Conservation (phyloP, 1,284 basidiomycete genomes). For the Ustilago tritici region DNA sequence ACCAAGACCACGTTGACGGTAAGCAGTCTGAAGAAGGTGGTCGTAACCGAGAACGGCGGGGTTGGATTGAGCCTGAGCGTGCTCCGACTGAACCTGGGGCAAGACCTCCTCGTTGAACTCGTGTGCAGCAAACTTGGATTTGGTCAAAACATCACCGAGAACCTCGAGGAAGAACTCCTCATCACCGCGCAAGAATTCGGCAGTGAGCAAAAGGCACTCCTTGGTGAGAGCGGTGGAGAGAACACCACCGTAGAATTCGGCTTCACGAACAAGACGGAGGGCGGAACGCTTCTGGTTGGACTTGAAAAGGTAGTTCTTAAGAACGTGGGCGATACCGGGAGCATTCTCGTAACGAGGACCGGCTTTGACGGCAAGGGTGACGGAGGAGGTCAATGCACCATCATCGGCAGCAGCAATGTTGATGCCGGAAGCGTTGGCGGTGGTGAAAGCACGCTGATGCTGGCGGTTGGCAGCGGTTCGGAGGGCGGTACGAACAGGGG, state of each 20-base stretch:
- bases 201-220: slow-evolving; percentile 91
- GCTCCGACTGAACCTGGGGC: slow-evolving; percentile 61
- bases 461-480: slow-evolving; percentile 30
- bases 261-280: slow-evolving; percentile 89
- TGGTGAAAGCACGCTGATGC: slow-evolving; percentile 51
- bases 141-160: slow-evolving; percentile 64
- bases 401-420: slow-evolving; percentile 57
- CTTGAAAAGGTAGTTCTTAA: slow-evolving; percentile 67
- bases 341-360: slow-evolving; percentile 61
- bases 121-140: slow-evolving; percentile 61
- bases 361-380: slow-evolving; percentile 65
- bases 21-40: slow-evolving; percentile 64
- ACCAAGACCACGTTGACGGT: slow-evolving; percentile 65
- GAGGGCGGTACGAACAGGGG: slow-evolving; percentile 48
- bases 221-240: slow-evolving; percentile 86
- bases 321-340: slow-evolving; percentile 62
- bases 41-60: slow-evolving; percentile 63
- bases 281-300: slow-evolving; percentile 77
- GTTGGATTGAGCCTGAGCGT: slow-evolving; percentile 56
- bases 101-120: slow-evolving; percentile 68
- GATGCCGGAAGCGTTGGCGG: slow-evolving; percentile 55
- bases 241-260: slow-evolving; percentile 93
- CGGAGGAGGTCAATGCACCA: slow-evolving; percentile 58
- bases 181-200: slow-evolving; percentile 94
- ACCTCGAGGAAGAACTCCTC: slow-evolving; percentile 73